Percentiles rank a stretch among this genome's conserved stretches.
These are phyloP conservation scores for Cystobasidiopsis lactophilus DNA, from an alignment of 768 basidiomycete genomes.

Conservation along the genomic window DNA sequence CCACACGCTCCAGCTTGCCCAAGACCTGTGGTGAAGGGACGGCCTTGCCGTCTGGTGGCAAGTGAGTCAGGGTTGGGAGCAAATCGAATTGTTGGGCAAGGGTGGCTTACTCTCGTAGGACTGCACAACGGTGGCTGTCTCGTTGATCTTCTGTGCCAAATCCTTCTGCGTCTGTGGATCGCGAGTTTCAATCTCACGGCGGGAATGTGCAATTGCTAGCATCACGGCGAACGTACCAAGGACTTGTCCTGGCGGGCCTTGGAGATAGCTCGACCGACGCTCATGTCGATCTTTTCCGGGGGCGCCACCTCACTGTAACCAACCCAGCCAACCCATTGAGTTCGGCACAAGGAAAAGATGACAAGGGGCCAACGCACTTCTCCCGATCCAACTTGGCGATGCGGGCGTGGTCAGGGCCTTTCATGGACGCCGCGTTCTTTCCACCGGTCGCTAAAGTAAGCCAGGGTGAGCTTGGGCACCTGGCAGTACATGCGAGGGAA, in stretches of 20 bases:
- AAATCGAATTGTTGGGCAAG: not conserved
- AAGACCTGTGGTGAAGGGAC: not conserved
- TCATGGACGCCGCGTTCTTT: not conserved
- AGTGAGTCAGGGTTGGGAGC: too few relatives aligned
- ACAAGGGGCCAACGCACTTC: too few relatives aligned
- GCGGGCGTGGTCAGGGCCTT: not conserved
- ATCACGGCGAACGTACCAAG: not conserved
- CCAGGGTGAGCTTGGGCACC: not conserved
- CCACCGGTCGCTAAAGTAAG: not conserved
- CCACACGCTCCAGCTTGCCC: constrained; percentile 4
- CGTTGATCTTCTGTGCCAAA: constrained; percentile 8
- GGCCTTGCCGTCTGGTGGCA: not conserved
- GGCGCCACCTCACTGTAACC: constrained; percentile 4
- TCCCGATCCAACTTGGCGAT: constrained; percentile 1
- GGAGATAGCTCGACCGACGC: constrained; percentile 8
- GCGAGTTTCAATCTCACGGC: too few relatives aligned
- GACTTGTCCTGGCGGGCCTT: constrained; percentile 5
- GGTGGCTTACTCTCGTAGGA: constrained; percentile 4
- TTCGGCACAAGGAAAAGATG: not conserved
- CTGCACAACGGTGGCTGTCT: constrained; percentile 9
- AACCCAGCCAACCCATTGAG: not conserved
- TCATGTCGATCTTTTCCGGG: constrained; percentile 1
- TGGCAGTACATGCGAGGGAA: not conserved
- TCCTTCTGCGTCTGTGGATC: constrained; percentile 8
- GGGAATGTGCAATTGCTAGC: too few relatives aligned